Conservation (phyloP, 495 filamentous ascomycete genomes). For the Penicillium egyptiacum region DNA sequence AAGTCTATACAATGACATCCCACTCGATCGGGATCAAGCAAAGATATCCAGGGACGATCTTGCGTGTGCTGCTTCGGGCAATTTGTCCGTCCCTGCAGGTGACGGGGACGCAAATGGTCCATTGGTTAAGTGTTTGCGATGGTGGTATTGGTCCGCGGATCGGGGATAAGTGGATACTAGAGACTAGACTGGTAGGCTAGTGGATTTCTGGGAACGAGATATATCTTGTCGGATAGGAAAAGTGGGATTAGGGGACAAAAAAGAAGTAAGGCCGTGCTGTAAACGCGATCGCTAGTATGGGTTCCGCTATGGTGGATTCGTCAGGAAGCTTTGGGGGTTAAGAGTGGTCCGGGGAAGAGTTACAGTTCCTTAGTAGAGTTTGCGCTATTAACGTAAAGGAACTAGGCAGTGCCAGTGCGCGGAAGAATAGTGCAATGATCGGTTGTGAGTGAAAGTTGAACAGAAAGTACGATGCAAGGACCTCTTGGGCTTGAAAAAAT, state of each 20-base stretch:
- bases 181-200: slow-evolving; percentile 6
- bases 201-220: slow-evolving; percentile 9
- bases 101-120: neutral
- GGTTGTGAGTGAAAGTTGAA: slow-evolving; percentile 16
- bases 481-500: slow-evolving; percentile 1
- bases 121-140: neutral
- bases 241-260: neutral
- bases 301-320: slow-evolving; percentile 19
- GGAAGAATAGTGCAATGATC: slow-evolving; percentile 15
- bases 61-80: slow-evolving; percentile 22
- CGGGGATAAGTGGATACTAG: slow-evolving; percentile 4
- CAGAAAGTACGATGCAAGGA: slow-evolving; percentile 23
- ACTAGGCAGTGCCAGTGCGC: slow-evolving; percentile 3
- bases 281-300: slow-evolving; percentile 10
- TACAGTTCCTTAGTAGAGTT: slow-evolving; percentile 22
- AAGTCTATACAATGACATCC: slow-evolving; percentile 18
- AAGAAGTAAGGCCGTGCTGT: slow-evolving; percentile 6
- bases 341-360: slow-evolving; percentile 23
- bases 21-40: slow-evolving; percentile 21
- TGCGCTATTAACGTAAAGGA: slow-evolving; percentile 10
- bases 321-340: slow-evolving; percentile 15
- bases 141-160: slow-evolving; percentile 8
- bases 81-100: slow-evolving; percentile 30
- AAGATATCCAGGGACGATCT: slow-evolving; percentile 27
- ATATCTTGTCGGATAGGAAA: neutral